phyloP scores from a whole-genome alignment of 805 yeast species.

The Wickerhamomyces silvicola region DNA sequence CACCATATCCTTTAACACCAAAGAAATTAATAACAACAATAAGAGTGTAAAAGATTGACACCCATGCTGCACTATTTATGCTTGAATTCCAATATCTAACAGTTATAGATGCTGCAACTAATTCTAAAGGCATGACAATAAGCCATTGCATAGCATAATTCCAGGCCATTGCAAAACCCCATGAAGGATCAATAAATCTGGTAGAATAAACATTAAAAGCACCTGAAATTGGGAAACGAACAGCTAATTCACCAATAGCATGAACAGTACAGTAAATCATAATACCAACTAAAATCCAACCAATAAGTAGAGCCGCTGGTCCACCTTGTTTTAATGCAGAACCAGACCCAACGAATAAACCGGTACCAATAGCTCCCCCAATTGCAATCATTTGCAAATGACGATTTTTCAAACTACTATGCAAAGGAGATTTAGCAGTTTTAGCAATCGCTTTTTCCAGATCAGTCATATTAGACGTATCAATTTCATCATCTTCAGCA shows the following conservation, averaged over 20 bases:
- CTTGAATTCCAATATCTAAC: constrained; percentile 46
- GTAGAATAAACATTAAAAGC: constrained; percentile 44
- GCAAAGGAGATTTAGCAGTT: constrained; percentile 43
- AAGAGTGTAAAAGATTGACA: constrained; percentile 41
- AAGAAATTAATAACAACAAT: constrained; percentile 43
- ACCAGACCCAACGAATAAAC: constrained; percentile 58
- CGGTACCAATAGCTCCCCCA: constrained; percentile 65
- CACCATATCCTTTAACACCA: constrained; percentile 49
- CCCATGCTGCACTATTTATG: constrained; percentile 51
- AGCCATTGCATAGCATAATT: constrained; percentile 51
- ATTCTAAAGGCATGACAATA: constrained; percentile 47
- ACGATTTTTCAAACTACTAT: constrained; percentile 43
- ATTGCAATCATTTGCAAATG: constrained; percentile 58
- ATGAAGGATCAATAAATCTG: constrained; percentile 47
- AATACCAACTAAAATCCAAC: constrained; percentile 45
- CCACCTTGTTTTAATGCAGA: constrained; percentile 51
- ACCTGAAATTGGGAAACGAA: constrained; percentile 47
- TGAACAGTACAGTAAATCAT: constrained; percentile 56
- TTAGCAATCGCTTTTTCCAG: constrained; percentile 34
- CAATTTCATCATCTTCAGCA: constrained; percentile 10
- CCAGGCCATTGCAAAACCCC: constrained; percentile 48
- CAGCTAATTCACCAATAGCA: constrained; percentile 47
- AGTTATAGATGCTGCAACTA: constrained; percentile 53
- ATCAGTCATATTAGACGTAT: constrained; percentile 20
- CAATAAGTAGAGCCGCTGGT: constrained; percentile 56